Conservation (phyloP, 2,329 filamentous ascomycete genomes). For the Zasmidium citrigriseum region DNA sequence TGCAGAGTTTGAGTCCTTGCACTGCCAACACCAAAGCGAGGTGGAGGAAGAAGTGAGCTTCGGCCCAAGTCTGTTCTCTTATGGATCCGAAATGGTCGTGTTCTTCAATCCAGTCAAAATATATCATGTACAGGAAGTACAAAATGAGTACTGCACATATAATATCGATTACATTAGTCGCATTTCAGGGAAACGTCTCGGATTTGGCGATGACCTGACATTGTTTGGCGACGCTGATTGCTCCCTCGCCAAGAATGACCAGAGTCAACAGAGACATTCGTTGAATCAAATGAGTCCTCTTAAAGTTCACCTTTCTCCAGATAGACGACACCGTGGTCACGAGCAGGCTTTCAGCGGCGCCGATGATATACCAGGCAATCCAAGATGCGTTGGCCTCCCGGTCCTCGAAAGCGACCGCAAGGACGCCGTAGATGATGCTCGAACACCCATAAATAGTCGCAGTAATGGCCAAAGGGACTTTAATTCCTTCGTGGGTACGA, state of each 20-base stretch:
- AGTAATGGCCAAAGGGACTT: conserved; percentile 33
- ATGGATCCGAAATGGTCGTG: too few relatives aligned
- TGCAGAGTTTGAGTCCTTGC: too few relatives aligned
- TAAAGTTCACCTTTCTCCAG: too few relatives aligned
- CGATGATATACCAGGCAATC: conserved; percentile 55
- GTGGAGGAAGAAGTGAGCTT: too few relatives aligned
- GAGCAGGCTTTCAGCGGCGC: conserved; percentile 30
- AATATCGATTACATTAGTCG: conserved; percentile 32
- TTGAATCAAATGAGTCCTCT: too few relatives aligned
- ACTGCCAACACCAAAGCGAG: too few relatives aligned
- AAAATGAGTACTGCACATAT: conserved; percentile 34
- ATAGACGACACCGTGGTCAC: too few relatives aligned
- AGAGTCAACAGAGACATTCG: conserved; percentile 38
- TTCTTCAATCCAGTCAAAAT: conserved; percentile 15
- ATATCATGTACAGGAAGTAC: conserved; percentile 18
- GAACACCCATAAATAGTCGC: too few relatives aligned
- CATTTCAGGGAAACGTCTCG: conserved; percentile 11
- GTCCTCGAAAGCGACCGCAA: too few relatives aligned
- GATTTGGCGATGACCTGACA: conserved; percentile 35
- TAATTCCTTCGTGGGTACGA: too few relatives aligned
- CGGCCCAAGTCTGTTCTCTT: too few relatives aligned
- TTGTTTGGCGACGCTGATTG: conserved; percentile 36
- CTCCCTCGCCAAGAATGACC: conserved; percentile 39
- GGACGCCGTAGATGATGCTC: too few relatives aligned
- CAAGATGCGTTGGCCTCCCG: conserved; percentile 36